These are phyloP conservation scores for Nicotiana attenuata DNA, from an alignment of 257 asterid genomes.

Conservation along the genomic window DNA sequence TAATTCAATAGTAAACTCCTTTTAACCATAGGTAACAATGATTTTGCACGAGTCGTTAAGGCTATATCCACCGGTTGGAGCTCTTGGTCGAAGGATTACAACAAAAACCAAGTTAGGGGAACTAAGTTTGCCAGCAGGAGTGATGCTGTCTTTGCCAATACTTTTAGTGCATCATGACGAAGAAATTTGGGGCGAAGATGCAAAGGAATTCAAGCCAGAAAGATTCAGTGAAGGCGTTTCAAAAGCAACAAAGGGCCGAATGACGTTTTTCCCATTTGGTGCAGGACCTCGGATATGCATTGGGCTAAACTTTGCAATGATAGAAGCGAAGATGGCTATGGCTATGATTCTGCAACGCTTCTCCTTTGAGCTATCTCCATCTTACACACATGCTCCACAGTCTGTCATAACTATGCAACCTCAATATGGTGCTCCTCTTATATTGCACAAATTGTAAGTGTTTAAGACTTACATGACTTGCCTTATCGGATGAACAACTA, in stretches of 20 bases:
- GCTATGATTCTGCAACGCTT: conserved; percentile 17
- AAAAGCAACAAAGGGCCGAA: conserved; percentile 5
- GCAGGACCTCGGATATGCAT: conserved; percentile 19
- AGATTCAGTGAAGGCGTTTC: conserved; percentile 11
- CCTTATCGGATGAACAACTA: not conserved
- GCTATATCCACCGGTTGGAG: conserved; percentile 12
- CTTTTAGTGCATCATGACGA: conserved; percentile 11
- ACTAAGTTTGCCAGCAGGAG: conserved; percentile 6
- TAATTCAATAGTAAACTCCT: not conserved
- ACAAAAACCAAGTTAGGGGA: conserved; percentile 7
- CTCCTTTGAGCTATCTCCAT: conserved; percentile 15
- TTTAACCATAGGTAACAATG: conserved; percentile 17
- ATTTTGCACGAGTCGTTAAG: conserved; percentile 21
- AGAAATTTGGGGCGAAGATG: conserved; percentile 21
- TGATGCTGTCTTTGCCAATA: not conserved
- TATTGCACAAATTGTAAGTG: not conserved
- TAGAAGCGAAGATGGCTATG: conserved; percentile 12
- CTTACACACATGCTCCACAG: conserved; percentile 16
- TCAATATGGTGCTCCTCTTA: conserved; percentile 12
- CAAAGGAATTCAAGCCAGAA: conserved; percentile 20
- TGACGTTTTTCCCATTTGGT: conserved; percentile 14
- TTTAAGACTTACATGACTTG: not conserved
- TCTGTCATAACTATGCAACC: not conserved
- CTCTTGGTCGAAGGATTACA: not conserved
- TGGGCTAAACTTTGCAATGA: conserved; percentile 15